These are phyloP conservation scores for Psilocybe cubensis DNA, from an alignment of 768 basidiomycete genomes.

Conservation along the genomic window DNA sequence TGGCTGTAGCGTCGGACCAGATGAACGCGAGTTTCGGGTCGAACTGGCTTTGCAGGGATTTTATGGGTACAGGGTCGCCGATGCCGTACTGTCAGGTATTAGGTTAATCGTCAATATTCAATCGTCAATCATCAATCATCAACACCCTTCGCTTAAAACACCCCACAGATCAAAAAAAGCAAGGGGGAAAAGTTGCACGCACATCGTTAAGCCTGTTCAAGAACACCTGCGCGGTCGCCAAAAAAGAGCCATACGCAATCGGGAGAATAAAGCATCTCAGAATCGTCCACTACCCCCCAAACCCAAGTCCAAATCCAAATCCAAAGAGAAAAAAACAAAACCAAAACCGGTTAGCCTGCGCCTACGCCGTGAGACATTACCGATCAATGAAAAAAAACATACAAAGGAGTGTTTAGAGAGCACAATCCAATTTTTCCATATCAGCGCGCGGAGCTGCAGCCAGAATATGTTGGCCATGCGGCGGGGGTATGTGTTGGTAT, in stretches of 20 bases:
- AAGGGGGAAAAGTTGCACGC: no score
- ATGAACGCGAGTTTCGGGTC: slow-evolving; percentile 55
- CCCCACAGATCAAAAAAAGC: no score
- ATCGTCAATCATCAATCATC: no score
- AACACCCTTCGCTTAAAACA: no score
- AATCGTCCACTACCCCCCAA: slow-evolving; percentile 55
- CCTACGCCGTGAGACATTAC: not conserved
- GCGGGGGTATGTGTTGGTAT: no score
- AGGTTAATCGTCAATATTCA: not conserved
- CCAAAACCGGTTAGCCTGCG: not conserved
- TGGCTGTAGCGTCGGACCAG: slow-evolving; percentile 74
- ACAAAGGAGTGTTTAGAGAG: slow-evolving; percentile 69
- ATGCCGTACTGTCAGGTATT: slow-evolving; percentile 56
- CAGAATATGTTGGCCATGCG: slow-evolving; percentile 54
- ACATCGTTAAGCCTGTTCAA: slow-evolving; percentile 65
- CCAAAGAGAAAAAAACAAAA: no score
- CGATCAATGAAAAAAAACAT: slow-evolving; percentile 1
- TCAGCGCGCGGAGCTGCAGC: slow-evolving; percentile 62
- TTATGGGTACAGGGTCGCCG: slow-evolving; percentile 56
- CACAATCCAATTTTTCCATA: slow-evolving; percentile 79
- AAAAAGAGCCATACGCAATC: slow-evolving; percentile 67
- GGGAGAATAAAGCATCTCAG: slow-evolving; percentile 69
- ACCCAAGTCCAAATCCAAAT: no score
- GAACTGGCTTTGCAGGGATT: slow-evolving; percentile 50
- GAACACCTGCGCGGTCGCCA: slow-evolving; percentile 67